Evolutionary conservation across 495 filamentous ascomycete genomes (phyloP).

Genomic region (Talaromyces liani): DNA sequence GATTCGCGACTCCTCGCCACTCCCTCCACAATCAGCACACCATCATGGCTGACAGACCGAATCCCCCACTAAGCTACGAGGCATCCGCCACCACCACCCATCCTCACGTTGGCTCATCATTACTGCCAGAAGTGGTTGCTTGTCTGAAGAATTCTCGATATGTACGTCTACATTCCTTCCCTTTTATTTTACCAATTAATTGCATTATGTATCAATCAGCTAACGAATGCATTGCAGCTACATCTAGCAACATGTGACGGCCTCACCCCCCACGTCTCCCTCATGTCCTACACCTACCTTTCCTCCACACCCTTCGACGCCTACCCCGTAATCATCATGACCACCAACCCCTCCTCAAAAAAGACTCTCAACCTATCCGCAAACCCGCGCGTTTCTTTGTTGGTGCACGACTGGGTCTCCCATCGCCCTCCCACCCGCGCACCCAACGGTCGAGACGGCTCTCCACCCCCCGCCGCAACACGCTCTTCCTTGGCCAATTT

Average conservation of each 20-base stretch:
- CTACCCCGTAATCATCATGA: constrained; percentile 83
- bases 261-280: constrained; percentile 82
- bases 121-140: constrained; percentile 78
- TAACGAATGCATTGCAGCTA: constrained; percentile 46
- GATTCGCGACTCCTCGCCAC: no score
- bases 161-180: constrained; percentile 40
- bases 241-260: constrained; percentile 85
- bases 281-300: constrained; percentile 99
- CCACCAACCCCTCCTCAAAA: constrained; percentile 77
- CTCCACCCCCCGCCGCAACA: constrained; percentile 53
- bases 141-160: constrained; percentile 94
- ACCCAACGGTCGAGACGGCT: constrained; percentile 44
- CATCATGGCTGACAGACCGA: constrained; percentile 37
- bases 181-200: background rate
- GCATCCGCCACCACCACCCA: constrained; percentile 65
- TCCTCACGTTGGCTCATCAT: constrained; percentile 55
- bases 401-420: constrained; percentile 98
- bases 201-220: background rate
- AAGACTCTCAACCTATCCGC: constrained; percentile 80
- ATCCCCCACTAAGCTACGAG: constrained; percentile 64
- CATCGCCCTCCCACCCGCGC: constrained; percentile 79
- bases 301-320: constrained; percentile 68
- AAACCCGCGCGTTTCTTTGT: constrained; percentile 87
- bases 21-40: background rate
- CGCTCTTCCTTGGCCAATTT: constrained; percentile 70